Evolutionary conservation across 2,329 filamentous ascomycete genomes (phyloP).

Genomic region (Aspergillus pseudoviridinutans): DNA sequence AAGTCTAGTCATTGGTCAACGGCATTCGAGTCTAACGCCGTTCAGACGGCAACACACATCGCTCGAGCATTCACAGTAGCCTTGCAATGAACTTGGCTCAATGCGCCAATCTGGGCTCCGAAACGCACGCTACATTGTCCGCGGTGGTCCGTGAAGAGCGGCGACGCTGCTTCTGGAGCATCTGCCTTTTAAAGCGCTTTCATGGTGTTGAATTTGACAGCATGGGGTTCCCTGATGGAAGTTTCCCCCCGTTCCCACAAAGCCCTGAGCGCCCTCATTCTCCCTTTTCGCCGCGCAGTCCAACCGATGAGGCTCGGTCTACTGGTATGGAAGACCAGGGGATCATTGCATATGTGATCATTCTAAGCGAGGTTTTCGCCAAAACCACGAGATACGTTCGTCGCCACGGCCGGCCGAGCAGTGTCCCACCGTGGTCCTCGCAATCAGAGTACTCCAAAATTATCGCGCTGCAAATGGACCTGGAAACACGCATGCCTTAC

Average conservation of each 20-base stretch:
- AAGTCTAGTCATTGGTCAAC: conserved; percentile 7
- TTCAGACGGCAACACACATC: conserved; percentile 44
- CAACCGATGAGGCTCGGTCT: conserved; percentile 18
- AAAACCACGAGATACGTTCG: conserved; percentile 48
- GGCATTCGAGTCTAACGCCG: background rate
- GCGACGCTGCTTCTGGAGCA: conserved; percentile 41
- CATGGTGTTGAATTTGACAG: conserved; percentile 42
- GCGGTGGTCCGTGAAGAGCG: conserved; percentile 28
- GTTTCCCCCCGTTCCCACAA: conserved; percentile 37
- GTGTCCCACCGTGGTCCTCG: conserved; percentile 46
- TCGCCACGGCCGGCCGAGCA: conserved; percentile 41
- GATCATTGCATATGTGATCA: conserved; percentile 46
- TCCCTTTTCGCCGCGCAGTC: conserved; percentile 17
- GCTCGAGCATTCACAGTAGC: conserved; percentile 43
- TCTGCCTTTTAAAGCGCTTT: conserved; percentile 42
- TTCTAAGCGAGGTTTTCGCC: conserved; percentile 48
- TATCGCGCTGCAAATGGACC: conserved; percentile 48
- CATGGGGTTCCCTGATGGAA: conserved; percentile 33
- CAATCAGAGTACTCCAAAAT: conserved; percentile 53
- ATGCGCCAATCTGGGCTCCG: conserved; percentile 42
- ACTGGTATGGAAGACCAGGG: conserved; percentile 36
- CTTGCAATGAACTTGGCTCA: conserved; percentile 45
- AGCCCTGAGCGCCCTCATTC: conserved; percentile 29
- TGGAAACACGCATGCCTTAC: conserved; percentile 50
- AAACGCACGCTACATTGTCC: conserved; percentile 21